Base-by-base conservation (phyloP, 495 filamentous ascomycete genomes). In the Lindgomyces ingoldianus region DNA sequence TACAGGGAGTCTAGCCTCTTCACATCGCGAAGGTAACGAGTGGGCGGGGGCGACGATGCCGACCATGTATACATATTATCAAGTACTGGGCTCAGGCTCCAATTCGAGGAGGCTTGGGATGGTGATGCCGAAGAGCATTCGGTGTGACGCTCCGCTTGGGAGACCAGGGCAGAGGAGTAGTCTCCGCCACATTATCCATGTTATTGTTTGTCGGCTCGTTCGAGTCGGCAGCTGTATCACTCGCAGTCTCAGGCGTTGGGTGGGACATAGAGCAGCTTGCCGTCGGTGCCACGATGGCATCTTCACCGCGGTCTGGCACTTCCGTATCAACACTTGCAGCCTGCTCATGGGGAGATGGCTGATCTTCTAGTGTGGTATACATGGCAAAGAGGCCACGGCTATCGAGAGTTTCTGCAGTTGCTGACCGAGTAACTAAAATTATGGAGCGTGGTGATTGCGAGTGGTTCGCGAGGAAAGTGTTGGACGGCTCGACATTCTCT, bases 141-240 rank as follows among this genome's bases (percentile, higher is more conserved):
- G 24, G 41, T 47, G 29, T 59, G 41, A 33, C 22, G 24, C 56
- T 48, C 41, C 42, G 24, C 56, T 27, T 59, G 41, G 42, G 56
- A 59, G 33, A 30, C 56, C 39, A 59, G 41, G 42, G 24, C 8
- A 29, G 26, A 49, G 1, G 45, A 60, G 44, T 12, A 60, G 57
- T 60, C 29, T 49, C 57, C 46, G 29, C 57, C 25, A 60, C 45
- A 49, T 49, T 25, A 60, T 36, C 24, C 45, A 60, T 60, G 26
- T 22, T 60, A 27, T 21, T 36, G 29, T 29, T 60, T 60, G 29
- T 24, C 26, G 44, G 26, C 29, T 48, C 25, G 45, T 49, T 60
- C 26, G 44, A 58, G 55, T 58, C 27, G 42, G 44, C 45, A 49
- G 57, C 45, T 60, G 27, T 60, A 50, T 50, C 44, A 49, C 16